Evolutionary conservation across 805 yeast genomes (phyloP).

Genomic region (Brettanomyces sp.): DNA sequence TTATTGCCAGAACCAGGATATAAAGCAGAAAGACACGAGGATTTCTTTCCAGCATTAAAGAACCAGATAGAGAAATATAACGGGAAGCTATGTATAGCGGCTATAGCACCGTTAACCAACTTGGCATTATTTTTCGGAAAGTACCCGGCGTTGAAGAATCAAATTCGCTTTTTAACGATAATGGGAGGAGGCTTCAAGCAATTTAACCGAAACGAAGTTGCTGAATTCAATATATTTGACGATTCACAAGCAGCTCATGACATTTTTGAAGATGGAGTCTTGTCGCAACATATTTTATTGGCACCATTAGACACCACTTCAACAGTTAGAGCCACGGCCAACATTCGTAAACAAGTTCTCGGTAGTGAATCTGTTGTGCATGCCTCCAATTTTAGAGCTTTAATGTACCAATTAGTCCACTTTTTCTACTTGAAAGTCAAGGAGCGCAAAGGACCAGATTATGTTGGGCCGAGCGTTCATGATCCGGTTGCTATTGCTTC

Average conservation of each 20-base stretch:
- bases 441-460: conserved; percentile 30
- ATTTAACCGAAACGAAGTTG: conserved; percentile 26
- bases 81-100: conserved; percentile 49
- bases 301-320: conserved; percentile 67
- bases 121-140: conserved; percentile 44
- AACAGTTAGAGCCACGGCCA: conserved; percentile 27
- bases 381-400: conserved; percentile 38
- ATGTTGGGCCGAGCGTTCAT: conserved; percentile 66
- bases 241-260: conserved; percentile 70
- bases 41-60: conserved; percentile 18
- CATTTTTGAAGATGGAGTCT: conserved; percentile 37
- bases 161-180: conserved; percentile 46
- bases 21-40: conserved; percentile 2
- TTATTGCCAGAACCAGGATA: conserved; percentile 35
- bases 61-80: conserved; percentile 22
- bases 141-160: conserved; percentile 43
- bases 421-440: conserved; percentile 40
- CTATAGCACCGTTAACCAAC: conserved; percentile 75
- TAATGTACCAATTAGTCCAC: conserved; percentile 44
- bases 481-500: conserved; percentile 69
- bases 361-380: conserved; percentile 21
- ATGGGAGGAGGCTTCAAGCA: conserved; percentile 64
- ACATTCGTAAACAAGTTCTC: conserved; percentile 21
- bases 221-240: conserved; percentile 69
- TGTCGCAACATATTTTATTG: conserved; percentile 42